Conservation (phyloP, 495 filamentous ascomycete genomes). For the Xylaria acuta region DNA sequence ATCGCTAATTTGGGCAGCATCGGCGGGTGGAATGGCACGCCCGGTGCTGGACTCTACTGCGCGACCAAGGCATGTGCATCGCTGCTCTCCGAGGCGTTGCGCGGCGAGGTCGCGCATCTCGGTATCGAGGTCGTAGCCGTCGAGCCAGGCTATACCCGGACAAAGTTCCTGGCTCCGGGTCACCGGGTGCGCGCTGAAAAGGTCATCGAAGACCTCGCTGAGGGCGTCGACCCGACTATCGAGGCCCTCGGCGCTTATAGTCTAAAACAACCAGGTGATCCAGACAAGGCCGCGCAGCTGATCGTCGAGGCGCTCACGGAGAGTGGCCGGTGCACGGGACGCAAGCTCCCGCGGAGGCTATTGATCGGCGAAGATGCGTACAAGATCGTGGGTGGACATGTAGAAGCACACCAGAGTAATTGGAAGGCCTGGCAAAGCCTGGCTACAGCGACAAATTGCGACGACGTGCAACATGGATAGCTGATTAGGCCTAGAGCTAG, state of each 20-base stretch:
- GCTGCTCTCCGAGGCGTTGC: not conserved
- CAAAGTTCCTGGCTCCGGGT: not conserved
- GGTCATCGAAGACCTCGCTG: not conserved
- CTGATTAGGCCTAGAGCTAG: not conserved
- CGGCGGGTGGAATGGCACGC: not conserved
- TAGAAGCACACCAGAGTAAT: not conserved
- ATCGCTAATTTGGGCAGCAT: conserved; percentile 1
- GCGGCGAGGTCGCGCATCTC: conserved; percentile 4
- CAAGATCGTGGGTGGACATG: not conserved
- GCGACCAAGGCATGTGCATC: not conserved
- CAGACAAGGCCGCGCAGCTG: not conserved
- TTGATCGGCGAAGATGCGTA: not conserved
- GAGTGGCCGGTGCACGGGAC: not conserved
- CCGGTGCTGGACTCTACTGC: not conserved
- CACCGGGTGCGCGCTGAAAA: not conserved
- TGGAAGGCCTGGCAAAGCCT: not conserved
- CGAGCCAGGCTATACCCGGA: conserved; percentile 1
- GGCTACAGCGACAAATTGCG: not conserved
- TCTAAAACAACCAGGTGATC: not conserved
- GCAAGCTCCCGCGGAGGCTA: not conserved
- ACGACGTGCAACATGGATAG: not conserved
- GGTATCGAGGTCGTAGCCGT: not conserved
- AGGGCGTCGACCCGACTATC: not conserved
- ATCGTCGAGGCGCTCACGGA: not conserved
- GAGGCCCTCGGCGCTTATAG: not conserved